These are phyloP conservation scores for Hanseniaspora nectarophila DNA, from an alignment of 805 yeast genomes.

Conservation along the genomic window DNA sequence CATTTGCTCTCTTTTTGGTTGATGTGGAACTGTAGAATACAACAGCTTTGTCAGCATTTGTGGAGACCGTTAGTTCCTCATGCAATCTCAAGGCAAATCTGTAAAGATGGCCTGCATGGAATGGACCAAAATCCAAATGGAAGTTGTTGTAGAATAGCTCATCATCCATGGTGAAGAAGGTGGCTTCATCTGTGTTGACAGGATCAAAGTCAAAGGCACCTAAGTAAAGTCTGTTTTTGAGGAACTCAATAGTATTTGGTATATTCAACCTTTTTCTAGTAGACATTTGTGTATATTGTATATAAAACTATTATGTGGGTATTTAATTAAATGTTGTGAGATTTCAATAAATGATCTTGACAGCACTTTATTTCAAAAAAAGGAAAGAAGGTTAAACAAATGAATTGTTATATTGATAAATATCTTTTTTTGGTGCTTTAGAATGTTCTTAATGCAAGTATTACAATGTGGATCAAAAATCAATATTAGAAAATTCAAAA, in stretches of 20 bases:
- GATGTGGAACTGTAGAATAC: slow-evolving; percentile 79
- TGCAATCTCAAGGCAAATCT: slow-evolving; percentile 91
- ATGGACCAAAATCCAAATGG: slow-evolving; percentile 92
- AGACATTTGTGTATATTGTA: not conserved
- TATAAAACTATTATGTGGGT: not conserved
- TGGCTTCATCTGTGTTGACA: slow-evolving; percentile 58
- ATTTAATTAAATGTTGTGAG: not conserved
- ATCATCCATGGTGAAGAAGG: slow-evolving; percentile 85
- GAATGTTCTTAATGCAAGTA: too few relatives aligned
- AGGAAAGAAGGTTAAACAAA: too few relatives aligned
- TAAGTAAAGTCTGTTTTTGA: slow-evolving; percentile 59
- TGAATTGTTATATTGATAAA: too few relatives aligned
- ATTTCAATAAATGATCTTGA: too few relatives aligned
- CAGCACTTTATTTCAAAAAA: too few relatives aligned
- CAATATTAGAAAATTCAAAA: too few relatives aligned
- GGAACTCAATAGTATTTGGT: slow-evolving; percentile 29
- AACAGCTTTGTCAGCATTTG: slow-evolving; percentile 75
- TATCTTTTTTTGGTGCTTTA: too few relatives aligned
- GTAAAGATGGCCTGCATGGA: slow-evolving; percentile 84
- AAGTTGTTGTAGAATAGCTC: slow-evolving; percentile 87
- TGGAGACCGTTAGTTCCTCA: slow-evolving; percentile 75
- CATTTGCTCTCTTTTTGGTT: slow-evolving; percentile 74
- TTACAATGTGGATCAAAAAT: too few relatives aligned
- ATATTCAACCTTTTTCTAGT: slow-evolving; percentile 23
- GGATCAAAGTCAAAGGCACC: slow-evolving; percentile 82